Evolutionary conservation across 139 green algal genomes (phyloP), one percentile per base, ranked within the genome.

Genomic region (Choricystis sp.): DNA sequence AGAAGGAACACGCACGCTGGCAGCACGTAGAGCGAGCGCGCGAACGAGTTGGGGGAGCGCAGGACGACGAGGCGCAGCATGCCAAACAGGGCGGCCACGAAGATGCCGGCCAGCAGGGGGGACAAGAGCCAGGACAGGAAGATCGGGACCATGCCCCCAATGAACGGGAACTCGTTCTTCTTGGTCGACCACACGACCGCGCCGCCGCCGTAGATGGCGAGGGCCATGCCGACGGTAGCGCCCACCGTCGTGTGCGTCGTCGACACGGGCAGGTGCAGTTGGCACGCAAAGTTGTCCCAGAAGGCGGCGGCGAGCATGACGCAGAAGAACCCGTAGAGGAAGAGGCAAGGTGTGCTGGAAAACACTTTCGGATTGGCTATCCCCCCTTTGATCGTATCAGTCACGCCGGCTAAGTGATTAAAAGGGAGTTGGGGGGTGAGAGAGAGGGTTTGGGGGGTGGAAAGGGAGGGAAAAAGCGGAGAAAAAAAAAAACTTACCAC

Each of bases 271-370:
- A 79, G 66, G 26, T 86, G 73, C 14, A 83, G 48, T 67, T 82
- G 73, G 29, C 79, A 70, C 49, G 74, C 72, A 30, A 84, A 24
- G 2, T 78, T 31, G 3, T 87, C 64, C 76, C 76, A 86, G 57
- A 80, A 49, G 24, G 72, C 78, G 3, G 82, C 72, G 0, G 78
- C 70, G 2, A 71, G 57, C 31, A 85, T 30, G 1, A 74, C 74
- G 59, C 74, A 83, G 24, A 89, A 59, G 74, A 87, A 86, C 40
- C 82, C 82, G 31, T 79, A 86, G 73, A 84, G 79, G 58, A 79
- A 65, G 27, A 84, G 57, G 9, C 81, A 69, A 21, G 79, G 79
- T 24, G 63, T 59, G n/a, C 71, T 57, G 0, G 28, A 52, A 56
- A 75, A 84, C 26, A 25, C 27, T 27, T 62, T 29, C 2, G 67